Percentiles rank a stretch among this genome's conserved stretches.
Evolutionary conservation across 2,329 filamentous ascomycete genomes (phyloP).

Genomic region (Hypoxylon sp.): DNA sequence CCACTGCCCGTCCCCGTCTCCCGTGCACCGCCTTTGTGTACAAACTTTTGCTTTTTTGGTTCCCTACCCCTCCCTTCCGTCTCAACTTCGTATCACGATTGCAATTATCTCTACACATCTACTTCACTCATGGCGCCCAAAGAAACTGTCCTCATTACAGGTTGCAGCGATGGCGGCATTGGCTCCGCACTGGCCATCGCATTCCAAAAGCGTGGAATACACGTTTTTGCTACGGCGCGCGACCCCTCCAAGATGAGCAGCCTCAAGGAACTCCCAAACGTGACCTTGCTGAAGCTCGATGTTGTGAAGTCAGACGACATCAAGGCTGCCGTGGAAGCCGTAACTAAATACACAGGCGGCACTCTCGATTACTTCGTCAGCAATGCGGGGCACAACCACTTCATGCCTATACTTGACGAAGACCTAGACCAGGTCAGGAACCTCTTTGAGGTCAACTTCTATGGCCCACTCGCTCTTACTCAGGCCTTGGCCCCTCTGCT

Average conservation of each 20-base stretch:
- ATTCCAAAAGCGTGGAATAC: slow-evolving; percentile 47
- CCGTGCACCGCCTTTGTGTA: not conserved
- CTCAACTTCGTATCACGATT: not conserved
- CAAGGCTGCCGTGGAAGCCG: slow-evolving; percentile 41
- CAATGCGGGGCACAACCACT: slow-evolving; percentile 51
- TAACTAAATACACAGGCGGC: slow-evolving; percentile 44
- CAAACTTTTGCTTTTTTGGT: not conserved
- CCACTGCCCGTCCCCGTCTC: not conserved
- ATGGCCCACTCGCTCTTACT: slow-evolving; percentile 51
- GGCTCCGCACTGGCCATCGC: slow-evolving; percentile 47
- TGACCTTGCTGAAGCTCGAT: slow-evolving; percentile 48
- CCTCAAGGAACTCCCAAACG: slow-evolving; percentile 44
- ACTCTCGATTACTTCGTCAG: slow-evolving; percentile 49
- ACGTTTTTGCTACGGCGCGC: slow-evolving; percentile 51
- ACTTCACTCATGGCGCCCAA: slow-evolving; percentile 30
- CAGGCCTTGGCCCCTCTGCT: slow-evolving; percentile 51
- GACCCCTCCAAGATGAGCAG: slow-evolving; percentile 43
- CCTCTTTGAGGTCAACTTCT: slow-evolving; percentile 53
- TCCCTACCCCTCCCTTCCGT: not conserved
- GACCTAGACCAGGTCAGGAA: slow-evolving; percentile 41
- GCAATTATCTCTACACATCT: not conserved
- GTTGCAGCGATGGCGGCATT: slow-evolving; percentile 52
- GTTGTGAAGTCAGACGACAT: slow-evolving; percentile 46
- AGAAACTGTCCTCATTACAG: slow-evolving; percentile 51
- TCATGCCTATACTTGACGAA: slow-evolving; percentile 51